Evolutionary conservation across 495 filamentous ascomycete species (phyloP).

Genomic region (Aspergillus indologenus): DNA sequence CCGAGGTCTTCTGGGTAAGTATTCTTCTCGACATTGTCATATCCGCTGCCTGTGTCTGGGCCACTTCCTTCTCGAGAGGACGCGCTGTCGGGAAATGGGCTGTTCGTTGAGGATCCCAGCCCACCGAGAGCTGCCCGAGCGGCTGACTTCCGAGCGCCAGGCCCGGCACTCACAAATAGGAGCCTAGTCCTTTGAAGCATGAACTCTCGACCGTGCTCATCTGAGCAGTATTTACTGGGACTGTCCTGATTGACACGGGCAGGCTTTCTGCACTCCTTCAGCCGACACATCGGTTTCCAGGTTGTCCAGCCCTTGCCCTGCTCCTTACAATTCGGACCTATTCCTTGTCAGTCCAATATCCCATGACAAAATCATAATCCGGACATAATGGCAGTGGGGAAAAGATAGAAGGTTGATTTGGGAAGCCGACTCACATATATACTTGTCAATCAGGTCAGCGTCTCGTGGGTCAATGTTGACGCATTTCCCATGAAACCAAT

Average conservation of each 20-base stretch:
- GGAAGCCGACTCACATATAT: slow-evolving; percentile 53
- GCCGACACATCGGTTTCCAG: slow-evolving; percentile 69
- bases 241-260: slow-evolving; percentile 48
- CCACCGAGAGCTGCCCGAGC: not conserved
- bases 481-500: slow-evolving; percentile 73
- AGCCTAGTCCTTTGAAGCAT: slow-evolving; percentile 44
- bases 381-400: too few species aligned
- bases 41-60: slow-evolving; percentile 21
- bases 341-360: slow-evolving; percentile 7
- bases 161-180: slow-evolving; percentile 23
- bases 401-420: not conserved
- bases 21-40: slow-evolving; percentile 18
- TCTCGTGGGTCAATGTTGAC: slow-evolving; percentile 60
- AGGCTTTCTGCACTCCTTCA: slow-evolving; percentile 57
- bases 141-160: slow-evolving; percentile 7
- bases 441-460: slow-evolving; percentile 64
- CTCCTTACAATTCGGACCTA: slow-evolving; percentile 57
- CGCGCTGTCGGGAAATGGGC: slow-evolving; percentile 3
- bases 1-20: slow-evolving; percentile 44
- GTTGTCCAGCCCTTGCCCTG: slow-evolving; percentile 54
- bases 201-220: slow-evolving; percentile 60
- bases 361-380: too few species aligned
- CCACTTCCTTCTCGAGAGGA: slow-evolving; percentile 15
- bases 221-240: slow-evolving; percentile 67
- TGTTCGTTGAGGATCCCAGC: slow-evolving; percentile 10